These are phyloP conservation scores for Mycena metata DNA, from an alignment of 768 basidiomycete genomes.

Conservation along the genomic window DNA sequence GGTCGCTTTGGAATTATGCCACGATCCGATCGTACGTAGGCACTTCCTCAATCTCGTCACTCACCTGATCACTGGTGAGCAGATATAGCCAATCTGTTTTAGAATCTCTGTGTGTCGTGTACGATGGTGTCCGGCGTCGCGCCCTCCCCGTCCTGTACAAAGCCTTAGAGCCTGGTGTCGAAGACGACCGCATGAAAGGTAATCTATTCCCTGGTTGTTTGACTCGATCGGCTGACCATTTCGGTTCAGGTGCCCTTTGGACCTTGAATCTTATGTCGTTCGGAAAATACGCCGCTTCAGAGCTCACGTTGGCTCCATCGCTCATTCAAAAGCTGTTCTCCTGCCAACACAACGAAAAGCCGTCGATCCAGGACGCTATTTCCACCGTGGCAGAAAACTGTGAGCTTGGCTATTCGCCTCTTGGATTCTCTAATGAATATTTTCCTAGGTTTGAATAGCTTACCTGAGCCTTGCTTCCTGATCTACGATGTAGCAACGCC, in stretches of 20 bases:
- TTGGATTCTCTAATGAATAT: conserved; percentile 11
- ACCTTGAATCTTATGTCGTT: conserved; percentile 76
- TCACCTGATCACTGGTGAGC: conserved; percentile 34
- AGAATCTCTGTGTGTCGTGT: conserved; percentile 67
- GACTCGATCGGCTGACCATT: background rate
- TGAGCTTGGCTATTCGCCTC: conserved; percentile 46
- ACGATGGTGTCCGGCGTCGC: conserved; percentile 78
- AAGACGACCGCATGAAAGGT: conserved; percentile 92
- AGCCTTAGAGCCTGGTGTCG: conserved; percentile 74
- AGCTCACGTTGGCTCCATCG: conserved; percentile 73
- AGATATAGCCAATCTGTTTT: conserved; percentile 65
- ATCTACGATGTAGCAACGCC: conserved; percentile 66
- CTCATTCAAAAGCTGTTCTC: conserved; percentile 73
- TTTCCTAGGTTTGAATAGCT: conserved; percentile 65
- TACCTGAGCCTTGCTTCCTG: conserved; percentile 72
- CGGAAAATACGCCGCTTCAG: conserved; percentile 71
- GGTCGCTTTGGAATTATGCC: conserved; percentile 85
- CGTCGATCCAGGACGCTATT: conserved; percentile 83
- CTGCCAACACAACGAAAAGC: conserved; percentile 90
- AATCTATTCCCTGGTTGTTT: background rate
- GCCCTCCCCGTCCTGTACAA: conserved; percentile 70
- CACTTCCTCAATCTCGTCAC: conserved; percentile 27
- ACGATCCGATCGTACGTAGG: conserved; percentile 60
- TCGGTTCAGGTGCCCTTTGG: conserved; percentile 72
- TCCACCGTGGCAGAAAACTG: conserved; percentile 74